Base-by-base conservation (phyloP, 2,329 filamentous ascomycete genomes). In the Aspergillus terreus region DNA sequence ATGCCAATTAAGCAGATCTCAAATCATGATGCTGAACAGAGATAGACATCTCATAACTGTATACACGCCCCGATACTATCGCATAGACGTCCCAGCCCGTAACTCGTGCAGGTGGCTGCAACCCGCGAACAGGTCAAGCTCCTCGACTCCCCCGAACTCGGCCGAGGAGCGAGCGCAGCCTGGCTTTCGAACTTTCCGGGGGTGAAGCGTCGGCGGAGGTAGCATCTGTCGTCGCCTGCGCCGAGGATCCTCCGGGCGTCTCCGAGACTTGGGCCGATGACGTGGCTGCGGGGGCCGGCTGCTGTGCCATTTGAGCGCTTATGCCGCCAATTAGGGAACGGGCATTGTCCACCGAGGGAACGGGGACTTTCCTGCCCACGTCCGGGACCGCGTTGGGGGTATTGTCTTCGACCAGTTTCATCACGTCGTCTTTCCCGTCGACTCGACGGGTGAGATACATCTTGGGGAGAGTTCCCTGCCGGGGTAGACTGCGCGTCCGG, bases 371-470 rank as follows among this genome's bases (percentile, higher is more conserved):
- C 17, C 25, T 48, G 15, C 60, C 60, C 2, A 58, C 35, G 30
- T 32, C 35, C 14, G 47, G 12, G 15, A 32, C 38, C 3, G 52
- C 43, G 12, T 44, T 38, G 44, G 53, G 27, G 14, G 58, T 55
- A n/a, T 63, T 58, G 12, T 69, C 62, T 44, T 62, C 63, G 23
- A 67, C 62, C 38, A 70, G 58, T 40, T 63, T 63, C 60, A 68
- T 56, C 30, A 73, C 60, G 7, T 69, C 64, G 46, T 65, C 63
- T 56, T 65, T 71, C 3, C 65, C 70, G 50, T 81, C 78, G 4
- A 81, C 76, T 17, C 78, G 70, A 27, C 78, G 70, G 1, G 73
- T 81, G 21, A 81, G 64, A 59, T 86, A 87, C 14, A 88, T 76
- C 15, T 78, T 84, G 1, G 84, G 77, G 32, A 68, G 63, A 23